Evolutionary conservation across 345 rosid genomes (phyloP), one percentile per base, ranked within the genome.

Genomic region (Luvunga scandens): DNA sequence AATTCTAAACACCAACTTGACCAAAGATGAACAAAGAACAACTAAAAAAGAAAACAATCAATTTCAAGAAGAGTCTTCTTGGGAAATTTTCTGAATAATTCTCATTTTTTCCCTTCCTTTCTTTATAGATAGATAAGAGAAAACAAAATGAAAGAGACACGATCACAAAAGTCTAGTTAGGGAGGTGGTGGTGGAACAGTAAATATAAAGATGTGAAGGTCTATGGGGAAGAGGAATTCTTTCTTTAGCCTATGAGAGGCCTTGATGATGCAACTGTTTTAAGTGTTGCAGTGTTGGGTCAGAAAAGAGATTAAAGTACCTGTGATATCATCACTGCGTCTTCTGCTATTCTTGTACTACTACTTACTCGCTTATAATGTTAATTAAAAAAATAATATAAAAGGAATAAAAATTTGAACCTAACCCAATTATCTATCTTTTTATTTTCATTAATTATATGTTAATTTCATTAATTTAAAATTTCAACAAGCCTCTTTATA

Each of bases 231-330:
- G 81, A 83, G 62, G 36, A 81, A 73, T 64, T 64, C 24, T 68
- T n/a, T 38, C 34, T 66, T 38, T 69, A 80, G 80, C 72, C 81
- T 83, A 77, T 59, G 60, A 77, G 60, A 28, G 33, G 27, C 71
- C 50, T 77, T 61, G 83, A 79, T 77, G 87, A 75, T 82, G 85
- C 64, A 78, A 82, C 66, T 81, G 79, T 66, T 75, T 19, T 19
- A 77, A 84, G 79, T 79, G 65, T 82, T 86, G 90, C 88, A 87
- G 86, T 79, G 85, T 85, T 80, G 81, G 86, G 85, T 83, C 90
- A 81, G 87, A 82, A 75, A 79, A 78, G 77, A 82, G 86, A 83
- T 84, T 83, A 86, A 85, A 86, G 83, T 86, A 76, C 81, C 80
- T 86, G 78, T 85, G 86, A 66, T 77, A 81, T 89, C 88, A 77